Conservation (phyloP, 441 rosid species). For the Brassica balearica region DNA sequence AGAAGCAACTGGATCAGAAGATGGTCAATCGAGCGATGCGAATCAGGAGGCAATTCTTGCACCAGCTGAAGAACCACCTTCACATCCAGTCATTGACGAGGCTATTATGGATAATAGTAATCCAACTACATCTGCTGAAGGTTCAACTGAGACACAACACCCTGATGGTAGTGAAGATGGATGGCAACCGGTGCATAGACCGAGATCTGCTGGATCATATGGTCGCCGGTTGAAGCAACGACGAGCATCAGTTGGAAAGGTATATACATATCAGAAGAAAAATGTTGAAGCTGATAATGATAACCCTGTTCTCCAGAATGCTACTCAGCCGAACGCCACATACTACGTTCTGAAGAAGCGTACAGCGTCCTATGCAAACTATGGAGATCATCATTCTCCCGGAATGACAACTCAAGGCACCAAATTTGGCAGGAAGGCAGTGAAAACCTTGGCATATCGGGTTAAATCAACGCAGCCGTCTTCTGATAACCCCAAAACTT, state of each 20-base stretch:
- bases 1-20: slow-evolving; percentile 45
- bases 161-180: slow-evolving; percentile 74
- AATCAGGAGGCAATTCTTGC: slow-evolving; percentile 50
- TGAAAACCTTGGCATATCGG: slow-evolving; percentile 86
- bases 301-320: slow-evolving; percentile 58
- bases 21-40: slow-evolving; percentile 43
- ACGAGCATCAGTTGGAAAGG: slow-evolving; percentile 80
- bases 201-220: slow-evolving; percentile 76
- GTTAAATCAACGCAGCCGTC: slow-evolving; percentile 65
- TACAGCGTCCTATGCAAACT: slow-evolving; percentile 69
- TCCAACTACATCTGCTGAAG: slow-evolving; percentile 48
- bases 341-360: slow-evolving; percentile 76
- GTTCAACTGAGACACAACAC: slow-evolving; percentile 51
- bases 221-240: slow-evolving; percentile 88
- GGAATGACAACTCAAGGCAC: slow-evolving; percentile 60
- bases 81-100: slow-evolving; percentile 52
- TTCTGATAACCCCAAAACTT: slow-evolving; percentile 48
- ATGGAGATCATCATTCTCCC: slow-evolving; percentile 61
- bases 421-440: slow-evolving; percentile 77
- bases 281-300: slow-evolving; percentile 62
- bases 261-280: slow-evolving; percentile 78
- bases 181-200: slow-evolving; percentile 99
- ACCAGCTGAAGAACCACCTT: slow-evolving; percentile 45
- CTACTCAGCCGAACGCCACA: slow-evolving; percentile 69
- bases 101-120: slow-evolving; percentile 43